Conservation (phyloP, 2,329 filamentous ascomycete species). For the Aureobasidium pullulans region DNA sequence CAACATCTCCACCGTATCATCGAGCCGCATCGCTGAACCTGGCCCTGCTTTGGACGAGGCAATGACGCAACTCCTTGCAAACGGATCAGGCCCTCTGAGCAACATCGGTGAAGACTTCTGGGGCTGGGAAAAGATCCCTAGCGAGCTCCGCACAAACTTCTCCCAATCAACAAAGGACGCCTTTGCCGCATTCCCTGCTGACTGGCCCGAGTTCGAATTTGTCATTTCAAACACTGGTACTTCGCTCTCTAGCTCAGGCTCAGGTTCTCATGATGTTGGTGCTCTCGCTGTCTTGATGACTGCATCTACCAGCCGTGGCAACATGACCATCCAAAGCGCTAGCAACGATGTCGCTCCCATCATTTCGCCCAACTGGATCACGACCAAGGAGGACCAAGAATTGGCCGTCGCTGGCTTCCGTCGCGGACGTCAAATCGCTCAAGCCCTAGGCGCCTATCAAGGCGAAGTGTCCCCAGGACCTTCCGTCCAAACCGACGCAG, state of each 20-base stretch:
- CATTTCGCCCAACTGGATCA: conserved; percentile 10
- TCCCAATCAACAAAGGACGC: not conserved
- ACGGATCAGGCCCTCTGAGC: not conserved
- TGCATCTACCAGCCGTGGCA: not conserved
- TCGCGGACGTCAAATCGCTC: not conserved
- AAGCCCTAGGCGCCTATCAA: not conserved
- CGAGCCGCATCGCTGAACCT: not conserved
- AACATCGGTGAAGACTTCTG: not conserved
- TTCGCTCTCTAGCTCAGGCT: not conserved
- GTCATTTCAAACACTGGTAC: not conserved
- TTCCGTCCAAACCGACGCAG: conserved; percentile 8
- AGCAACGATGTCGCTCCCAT: not conserved
- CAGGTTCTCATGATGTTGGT: not conserved
- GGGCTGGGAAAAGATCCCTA: conserved; percentile 7
- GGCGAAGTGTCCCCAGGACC: conserved; percentile 5
- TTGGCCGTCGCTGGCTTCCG: conserved; percentile 5
- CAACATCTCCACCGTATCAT: not conserved
- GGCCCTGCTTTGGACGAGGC: not conserved
- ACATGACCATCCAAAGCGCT: not conserved
- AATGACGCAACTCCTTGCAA: not conserved
- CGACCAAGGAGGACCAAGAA: conserved; percentile 4
- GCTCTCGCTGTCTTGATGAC: not conserved
- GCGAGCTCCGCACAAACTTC: not conserved
- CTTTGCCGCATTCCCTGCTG: not conserved
- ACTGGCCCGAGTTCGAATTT: conserved; percentile 11